phyloP scores from a whole-genome alignment of 371 early-diverging fungal species.

The Rhizomucor pusillus region DNA sequence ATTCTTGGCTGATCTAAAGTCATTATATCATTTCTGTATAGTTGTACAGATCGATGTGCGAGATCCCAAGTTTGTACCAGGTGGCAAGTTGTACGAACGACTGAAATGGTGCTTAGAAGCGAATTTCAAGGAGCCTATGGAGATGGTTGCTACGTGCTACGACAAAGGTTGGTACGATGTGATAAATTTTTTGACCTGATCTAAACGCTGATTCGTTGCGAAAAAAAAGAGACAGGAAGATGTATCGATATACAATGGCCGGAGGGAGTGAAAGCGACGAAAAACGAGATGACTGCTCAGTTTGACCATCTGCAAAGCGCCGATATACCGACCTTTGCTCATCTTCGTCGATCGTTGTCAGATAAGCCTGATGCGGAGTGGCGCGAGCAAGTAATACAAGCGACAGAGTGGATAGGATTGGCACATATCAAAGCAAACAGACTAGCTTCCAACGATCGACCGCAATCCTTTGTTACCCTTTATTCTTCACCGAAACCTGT shows the following conservation, averaged over 20 bases:
- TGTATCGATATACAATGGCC: conserved; percentile 37
- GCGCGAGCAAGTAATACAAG: conserved; percentile 36
- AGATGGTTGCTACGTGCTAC: conserved; percentile 40
- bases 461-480: conserved; percentile 54
- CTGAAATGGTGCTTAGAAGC: conserved; percentile 58
- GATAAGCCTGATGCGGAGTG: conserved; percentile 20
- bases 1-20: not conserved
- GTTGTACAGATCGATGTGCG: conserved; percentile 47
- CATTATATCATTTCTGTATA: conserved; percentile 9
- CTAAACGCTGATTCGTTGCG: not conserved
- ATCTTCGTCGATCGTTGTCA: conserved; percentile 18
- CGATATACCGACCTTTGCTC: conserved; percentile 28
- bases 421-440: conserved; percentile 50
- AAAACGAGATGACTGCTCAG: conserved; percentile 16
- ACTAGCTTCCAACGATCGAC: conserved; percentile 31
- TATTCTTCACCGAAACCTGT: conserved; percentile 42
- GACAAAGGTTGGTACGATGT: conserved; percentile 29
- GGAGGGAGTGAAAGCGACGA: conserved; percentile 5
- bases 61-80: conserved; percentile 37
- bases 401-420: conserved; percentile 67
- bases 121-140: conserved; percentile 36
- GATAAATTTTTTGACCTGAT: not conserved
- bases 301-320: conserved; percentile 23
- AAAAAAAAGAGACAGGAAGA: conserved; percentile 22
- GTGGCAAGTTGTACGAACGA: conserved; percentile 47